Evolutionary conservation across 176 grass and related monocot species (phyloP), one percentile per base, ranked within the genome.

Genomic region (Stipa capillata): DNA sequence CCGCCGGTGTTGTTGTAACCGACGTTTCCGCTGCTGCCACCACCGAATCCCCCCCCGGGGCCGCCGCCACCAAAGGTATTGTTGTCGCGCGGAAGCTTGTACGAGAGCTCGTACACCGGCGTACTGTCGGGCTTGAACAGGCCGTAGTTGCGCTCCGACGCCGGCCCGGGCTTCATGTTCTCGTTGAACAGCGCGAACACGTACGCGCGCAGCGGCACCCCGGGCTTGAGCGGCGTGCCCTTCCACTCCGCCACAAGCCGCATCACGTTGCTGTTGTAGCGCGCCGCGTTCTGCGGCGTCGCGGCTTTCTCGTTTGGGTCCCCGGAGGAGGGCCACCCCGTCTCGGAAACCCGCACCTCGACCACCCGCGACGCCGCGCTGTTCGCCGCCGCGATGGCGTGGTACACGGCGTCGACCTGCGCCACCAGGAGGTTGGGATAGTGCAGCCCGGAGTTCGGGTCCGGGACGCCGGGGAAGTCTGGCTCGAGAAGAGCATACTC

Each of bases 131-230:
- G 85, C 49, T 85, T 91, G 82, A 91, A 93, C 11, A 97, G 78
- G 7, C 94, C 94, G 27, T 91, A 97, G 71, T 93, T 69, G 33
- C 88, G 84, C 94, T 97, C 90, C 3, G 94, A 97, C 8, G 76
- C 66, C 21, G 82, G 81, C 0, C 90, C 90, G 8, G 80, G 53
- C 88, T 97, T 93, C 63, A 48, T 37, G 73, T 97, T 89, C 80
- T 97, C 94, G 74, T 97, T 89, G 77, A 87, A 97, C n/a, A 97
- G 72, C n/a, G 90, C 90, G 71, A 97, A 97, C 0, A 97, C 61
- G 65, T 93, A 97, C 1, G 81, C 88, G 39, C 86, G 82, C 21
- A 93, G 76, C 47, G 83, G 78, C 66, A 82, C 65, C 25, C 56
- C 35, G 28, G 94, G 88, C 80, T 79, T 83, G 47, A 97, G 79